phyloP scores from a whole-genome alignment of 768 basidiomycete genomes.

The Lactifluus echinatus region DNA sequence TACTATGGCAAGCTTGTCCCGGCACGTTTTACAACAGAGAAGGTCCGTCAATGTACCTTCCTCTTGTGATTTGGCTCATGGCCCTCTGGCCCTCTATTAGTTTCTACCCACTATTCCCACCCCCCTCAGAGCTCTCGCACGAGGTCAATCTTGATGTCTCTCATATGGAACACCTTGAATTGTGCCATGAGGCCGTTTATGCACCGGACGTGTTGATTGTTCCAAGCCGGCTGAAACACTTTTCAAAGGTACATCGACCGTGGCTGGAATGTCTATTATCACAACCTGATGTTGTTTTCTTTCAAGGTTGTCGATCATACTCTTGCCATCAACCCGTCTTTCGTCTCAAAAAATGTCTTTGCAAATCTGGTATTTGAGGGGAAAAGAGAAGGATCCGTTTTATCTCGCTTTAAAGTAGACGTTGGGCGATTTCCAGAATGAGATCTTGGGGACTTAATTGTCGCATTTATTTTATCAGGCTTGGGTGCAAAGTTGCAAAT shows the following conservation, averaged over 20 bases:
- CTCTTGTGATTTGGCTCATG: background rate
- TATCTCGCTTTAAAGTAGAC: conserved; percentile 14
- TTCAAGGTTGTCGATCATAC: conserved; percentile 71
- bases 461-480: too few relatives aligned
- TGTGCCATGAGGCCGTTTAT: conserved; percentile 28
- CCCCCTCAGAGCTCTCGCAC: conserved; percentile 58
- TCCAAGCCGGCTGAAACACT: conserved; percentile 85
- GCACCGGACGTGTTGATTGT: conserved; percentile 81
- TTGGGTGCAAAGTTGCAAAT: too few relatives aligned
- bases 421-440: conserved; percentile 10
- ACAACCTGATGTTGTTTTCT: background rate
- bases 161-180: conserved; percentile 48
- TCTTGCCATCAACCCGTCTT: conserved; percentile 79
- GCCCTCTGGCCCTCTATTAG: conserved; percentile 32
- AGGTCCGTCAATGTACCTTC: conserved; percentile 40
- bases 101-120: conserved; percentile 93
- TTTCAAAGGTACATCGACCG: conserved; percentile 58
- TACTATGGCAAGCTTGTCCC: conserved; percentile 66
- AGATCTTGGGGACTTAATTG: background rate
- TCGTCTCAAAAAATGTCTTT: conserved; percentile 53
- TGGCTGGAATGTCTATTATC: conserved; percentile 42
- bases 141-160: conserved; percentile 89
- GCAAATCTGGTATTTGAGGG: conserved; percentile 32
- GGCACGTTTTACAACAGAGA: conserved; percentile 80
- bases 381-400: conserved; percentile 1